Base-by-base conservation (phyloP, 177 flowering plant species). In the Telopea speciosissima region DNA sequence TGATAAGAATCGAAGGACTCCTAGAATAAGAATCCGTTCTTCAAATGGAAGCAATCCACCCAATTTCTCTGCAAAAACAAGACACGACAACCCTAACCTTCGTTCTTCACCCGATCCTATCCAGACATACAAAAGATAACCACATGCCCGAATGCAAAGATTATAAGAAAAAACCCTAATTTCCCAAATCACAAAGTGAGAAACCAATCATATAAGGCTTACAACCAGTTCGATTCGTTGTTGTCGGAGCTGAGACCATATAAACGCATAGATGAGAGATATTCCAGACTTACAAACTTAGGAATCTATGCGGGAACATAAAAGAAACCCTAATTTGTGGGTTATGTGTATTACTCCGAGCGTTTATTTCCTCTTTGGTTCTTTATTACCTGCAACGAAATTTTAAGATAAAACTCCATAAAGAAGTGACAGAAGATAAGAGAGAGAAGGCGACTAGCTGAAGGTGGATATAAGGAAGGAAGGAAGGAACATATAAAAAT, bases 1-100 rank as follows among this genome's bases (percentile, higher is more conserved):
- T 59, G 49, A 67, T 69, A 58, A 66, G 14, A 24, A 33, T 63
- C 68, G n/a, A 70, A 56, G 75, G 77, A 73, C 74, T 71, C 73
- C 44, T 63, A 12, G 75, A 62, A 62, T 33, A n/a, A 42, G 24
- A 62, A 73, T 63, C 64, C 44, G 31, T 54, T 24, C 17, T 60
- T 23, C 24, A 23, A 12, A 64, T 64, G 7, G 21, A 72, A 67
- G 21, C 31, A 56, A 28, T 42, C 45, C 21, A 24, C 14, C 22
- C 42, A 67, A 60, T 65, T 65, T 66, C 72, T 5, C 59, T 5
- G 14, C 1, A 2, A 54, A 54, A 6, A 62, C 25, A 62, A 60
- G 24, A 13, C 59, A 54, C 26, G 16, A 14, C 3, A 54, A 19
- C 49, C 36, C 24, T 17, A 14, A 21, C 63, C 63, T 11, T 3